Evolutionary conservation across 768 basidiomycete species (phyloP), one percentile per base, ranked within the genome.

Genomic region (Podaxis sp.): DNA sequence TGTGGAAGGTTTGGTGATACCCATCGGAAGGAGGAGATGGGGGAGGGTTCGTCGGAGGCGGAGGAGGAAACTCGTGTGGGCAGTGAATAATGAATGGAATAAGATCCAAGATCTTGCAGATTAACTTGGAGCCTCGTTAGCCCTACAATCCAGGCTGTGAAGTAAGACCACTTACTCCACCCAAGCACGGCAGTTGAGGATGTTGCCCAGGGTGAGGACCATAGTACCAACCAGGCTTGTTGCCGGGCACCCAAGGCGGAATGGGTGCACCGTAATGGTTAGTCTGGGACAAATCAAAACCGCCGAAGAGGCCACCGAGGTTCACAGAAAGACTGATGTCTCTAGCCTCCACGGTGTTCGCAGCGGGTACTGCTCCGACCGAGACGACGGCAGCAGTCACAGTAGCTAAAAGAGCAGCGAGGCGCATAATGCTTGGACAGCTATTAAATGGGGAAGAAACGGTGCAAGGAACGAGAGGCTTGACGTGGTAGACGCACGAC

Each of bases 181-280:
- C 65, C 30, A 73, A 65, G 20, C 72, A 73, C 26, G 69, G 68
- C 10, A 75, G 46, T 15, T 67, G 60, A 4, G 64, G 69, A 33
- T 73, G 66, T 7, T 66, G 51, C 17, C 65, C 58, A 5, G 71
- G 71, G 46, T 71, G 63, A 28, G 63, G 67, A 17, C 78, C 78
- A 60, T 73, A 76, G 67, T 79, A 78, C 78, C 78, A 79, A 26
- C 78, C 77, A 30, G 77, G 77, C 12, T 65, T 52, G 51, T 68
- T 61, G 7, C 69, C 73, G 11, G 24, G 2, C 49, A 68, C 33
- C 75, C 75, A 76, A 37, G 77, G 78, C 10, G 75, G 72, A 22
- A 71, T 65, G 0, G 77, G 77, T 11, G 77, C 72, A 33, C 75
- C 75, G 53, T 74, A 78, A 52, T 69, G 62, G 68, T 76, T 76